phyloP scores from a whole-genome alignment of 352 stramenopile genomes.

The Blastocystis sp. region DNA sequence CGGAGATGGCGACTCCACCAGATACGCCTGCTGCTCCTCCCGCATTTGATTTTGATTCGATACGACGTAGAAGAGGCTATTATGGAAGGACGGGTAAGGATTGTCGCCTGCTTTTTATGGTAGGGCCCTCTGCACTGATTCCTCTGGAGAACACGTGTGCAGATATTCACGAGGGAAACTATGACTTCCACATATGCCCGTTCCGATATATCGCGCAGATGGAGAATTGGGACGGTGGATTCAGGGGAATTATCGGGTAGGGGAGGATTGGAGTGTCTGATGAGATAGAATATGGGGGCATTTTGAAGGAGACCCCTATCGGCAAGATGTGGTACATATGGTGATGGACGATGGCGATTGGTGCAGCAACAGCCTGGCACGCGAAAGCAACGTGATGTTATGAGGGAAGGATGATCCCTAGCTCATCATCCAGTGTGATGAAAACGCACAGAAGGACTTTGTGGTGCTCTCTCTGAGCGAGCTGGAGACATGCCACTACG shows the following conservation, averaged over 20 bases:
- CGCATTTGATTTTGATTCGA: background rate
- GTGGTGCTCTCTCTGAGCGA: background rate
- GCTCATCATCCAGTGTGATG: slow-evolving; percentile 47
- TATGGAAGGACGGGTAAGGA: background rate
- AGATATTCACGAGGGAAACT: background rate
- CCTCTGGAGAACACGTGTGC: background rate
- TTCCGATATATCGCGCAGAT: slow-evolving; percentile 54
- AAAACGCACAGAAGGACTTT: background rate
- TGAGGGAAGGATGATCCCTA: background rate
- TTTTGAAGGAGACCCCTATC: background rate
- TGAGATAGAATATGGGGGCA: slow-evolving; percentile 34
- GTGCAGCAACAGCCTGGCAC: background rate
- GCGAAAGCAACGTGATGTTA: background rate
- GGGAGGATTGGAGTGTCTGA: background rate
- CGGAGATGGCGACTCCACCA: background rate
- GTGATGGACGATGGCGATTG: slow-evolving; percentile 30
- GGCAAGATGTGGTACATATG: slow-evolving; percentile 1
- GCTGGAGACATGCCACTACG: slow-evolving; percentile 20
- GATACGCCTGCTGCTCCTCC: background rate
- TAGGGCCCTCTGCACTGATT: background rate
- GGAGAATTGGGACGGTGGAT: background rate
- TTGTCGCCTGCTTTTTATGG: background rate
- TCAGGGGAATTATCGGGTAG: slow-evolving; percentile 57
- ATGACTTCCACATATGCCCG: slow-evolving; percentile 35
- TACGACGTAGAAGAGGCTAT: background rate